Conservation (phyloP, 1,284 basidiomycete species). For the Apiotrichum brassicae region DNA sequence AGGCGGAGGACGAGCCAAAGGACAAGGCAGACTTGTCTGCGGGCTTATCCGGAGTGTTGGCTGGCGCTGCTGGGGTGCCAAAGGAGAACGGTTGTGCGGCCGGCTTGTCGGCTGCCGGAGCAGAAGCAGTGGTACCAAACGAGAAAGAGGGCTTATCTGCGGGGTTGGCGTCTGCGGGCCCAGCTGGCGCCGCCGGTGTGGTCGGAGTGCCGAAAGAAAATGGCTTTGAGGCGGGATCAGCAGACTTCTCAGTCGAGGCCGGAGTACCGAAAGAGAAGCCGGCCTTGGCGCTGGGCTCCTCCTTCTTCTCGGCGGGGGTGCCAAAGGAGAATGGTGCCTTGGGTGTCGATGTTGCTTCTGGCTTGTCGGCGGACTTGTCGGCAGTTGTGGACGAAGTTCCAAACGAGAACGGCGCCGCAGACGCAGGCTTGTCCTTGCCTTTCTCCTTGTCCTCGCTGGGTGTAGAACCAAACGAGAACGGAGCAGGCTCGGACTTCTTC, state of each 20-base stretch:
- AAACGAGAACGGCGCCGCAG: background rate
- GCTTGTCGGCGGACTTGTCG: slow-evolving; percentile 1
- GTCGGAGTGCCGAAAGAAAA: background rate
- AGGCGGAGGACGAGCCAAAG: background rate
- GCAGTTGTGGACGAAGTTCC: background rate
- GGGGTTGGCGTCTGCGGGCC: background rate
- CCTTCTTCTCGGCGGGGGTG: too few species aligned
- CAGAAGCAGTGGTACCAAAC: too few species aligned
- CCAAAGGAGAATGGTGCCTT: too few species aligned
- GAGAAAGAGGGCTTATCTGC: too few species aligned
- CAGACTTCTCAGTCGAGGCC: too few species aligned
- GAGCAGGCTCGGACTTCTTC: background rate
- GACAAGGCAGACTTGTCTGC: slow-evolving; percentile 3
- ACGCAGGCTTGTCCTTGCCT: background rate
- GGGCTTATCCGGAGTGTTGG: background rate
- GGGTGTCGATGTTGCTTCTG: background rate
- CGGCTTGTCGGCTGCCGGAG: background rate
- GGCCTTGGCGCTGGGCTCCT: too few species aligned
- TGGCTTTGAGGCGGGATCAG: background rate
- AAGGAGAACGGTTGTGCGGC: background rate
- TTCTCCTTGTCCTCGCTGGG: too few species aligned
- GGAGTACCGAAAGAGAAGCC: too few species aligned
- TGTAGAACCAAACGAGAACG: background rate
- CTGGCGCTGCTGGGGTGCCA: background rate
- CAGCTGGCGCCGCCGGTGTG: background rate